Percentiles rank a stretch among this genome's conserved stretches.
These are phyloP conservation scores for Ustilago lituana DNA, from an alignment of 1,284 basidiomycete species.

Conservation along the genomic window DNA sequence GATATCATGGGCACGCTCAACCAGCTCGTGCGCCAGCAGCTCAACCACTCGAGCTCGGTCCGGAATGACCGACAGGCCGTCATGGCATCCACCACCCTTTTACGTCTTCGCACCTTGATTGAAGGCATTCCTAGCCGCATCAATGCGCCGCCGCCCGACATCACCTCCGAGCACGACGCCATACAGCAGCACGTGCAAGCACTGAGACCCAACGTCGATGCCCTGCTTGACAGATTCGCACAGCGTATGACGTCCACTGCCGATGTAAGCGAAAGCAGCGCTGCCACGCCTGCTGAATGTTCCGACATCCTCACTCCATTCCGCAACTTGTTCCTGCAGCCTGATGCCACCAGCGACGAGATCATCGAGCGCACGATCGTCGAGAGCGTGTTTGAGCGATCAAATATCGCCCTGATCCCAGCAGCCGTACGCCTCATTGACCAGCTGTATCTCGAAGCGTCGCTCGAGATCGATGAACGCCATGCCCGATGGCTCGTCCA, in stretches of 20 bases:
- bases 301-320: slow-evolving; percentile 31
- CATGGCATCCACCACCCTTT: slow-evolving; percentile 41
- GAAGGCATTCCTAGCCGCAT: slow-evolving; percentile 29
- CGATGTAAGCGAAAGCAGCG: background rate
- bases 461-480: slow-evolving; percentile 48
- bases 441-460: slow-evolving; percentile 48
- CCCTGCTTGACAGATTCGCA: slow-evolving; percentile 25
- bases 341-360: slow-evolving; percentile 41
- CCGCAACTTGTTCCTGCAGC: slow-evolving; percentile 32
- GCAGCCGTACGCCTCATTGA: slow-evolving; percentile 37
- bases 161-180: slow-evolving; percentile 12
- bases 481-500: slow-evolving; percentile 42
- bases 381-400: slow-evolving; percentile 23
- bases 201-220: slow-evolving; percentile 24
- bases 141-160: slow-evolving; percentile 7
- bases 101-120: slow-evolving; percentile 43
- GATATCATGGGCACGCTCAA: slow-evolving; percentile 47
- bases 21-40: slow-evolving; percentile 46
- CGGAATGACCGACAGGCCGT: slow-evolving; percentile 42
- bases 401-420: slow-evolving; percentile 8
- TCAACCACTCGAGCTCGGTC: slow-evolving; percentile 46
- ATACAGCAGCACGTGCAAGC: slow-evolving; percentile 30
- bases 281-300: slow-evolving; percentile 14
- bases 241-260: background rate
- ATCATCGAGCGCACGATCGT: slow-evolving; percentile 41